Base-by-base conservation (phyloP, 371 early-diverging fungal species). In the Conidiobolus incongruus region DNA sequence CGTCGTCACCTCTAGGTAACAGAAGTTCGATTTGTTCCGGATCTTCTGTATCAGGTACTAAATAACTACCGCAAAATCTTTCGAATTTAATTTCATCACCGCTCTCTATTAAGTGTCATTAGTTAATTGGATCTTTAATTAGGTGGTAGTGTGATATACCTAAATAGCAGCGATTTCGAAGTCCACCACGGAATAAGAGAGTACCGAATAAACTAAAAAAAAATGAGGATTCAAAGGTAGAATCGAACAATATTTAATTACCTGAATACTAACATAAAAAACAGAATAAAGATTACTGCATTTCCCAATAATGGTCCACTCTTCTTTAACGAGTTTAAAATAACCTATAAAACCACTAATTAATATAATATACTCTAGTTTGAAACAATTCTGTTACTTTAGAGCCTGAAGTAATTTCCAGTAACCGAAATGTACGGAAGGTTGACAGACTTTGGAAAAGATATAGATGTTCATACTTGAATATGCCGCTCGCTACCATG, bases 261-360 rank as follows among this genome's bases (percentile, higher is more conserved):
- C 43, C 43, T 43, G 22, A 33, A 43, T 5, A 34, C 43, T 30
- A 43, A 20, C 15, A 43, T 4, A 23, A 43, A 43, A 20, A 43
- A 43, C 3, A 15, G 11, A 12, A 43, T 43, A 21, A 43, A 11
- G 12, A 23, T 4, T 21, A 22, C 16, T 12, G 33, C 43, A 35
- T 43, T 43, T 12, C 20, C 34, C 17, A 43, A 22, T 20, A 43
- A 21, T 15, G 43, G 43, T 17, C 13, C 34, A 16, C 30, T 29
- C 2, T 31, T 16, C 20, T 43, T 43, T 10, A 43, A 20, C 2
- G 43, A 31, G 10, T 43, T 43, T 11, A 43, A 23, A 34, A 43
- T 43, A 13, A 29, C 43, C 43, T 43, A 35, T 17, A 10, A 3
- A 20, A 12, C 7, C 12, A 33, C n/a, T 12, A 11, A 31, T 10